Evolutionary conservation across 2,329 filamentous ascomycete species (phyloP).

Genomic region (Purpureocillium takamizusanense): DNA sequence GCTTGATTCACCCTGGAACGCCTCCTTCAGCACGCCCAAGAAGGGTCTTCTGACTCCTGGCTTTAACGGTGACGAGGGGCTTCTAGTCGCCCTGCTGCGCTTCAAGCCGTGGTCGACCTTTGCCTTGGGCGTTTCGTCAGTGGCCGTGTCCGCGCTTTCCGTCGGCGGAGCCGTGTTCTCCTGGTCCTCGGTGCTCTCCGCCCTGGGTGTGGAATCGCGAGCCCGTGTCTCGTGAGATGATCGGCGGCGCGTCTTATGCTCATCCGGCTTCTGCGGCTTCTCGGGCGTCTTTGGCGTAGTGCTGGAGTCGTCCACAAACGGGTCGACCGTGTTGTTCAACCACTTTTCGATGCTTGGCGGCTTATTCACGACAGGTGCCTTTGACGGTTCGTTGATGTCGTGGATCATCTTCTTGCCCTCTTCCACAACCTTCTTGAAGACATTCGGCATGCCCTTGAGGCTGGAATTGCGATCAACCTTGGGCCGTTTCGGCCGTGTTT

Average conservation of each 20-base stretch:
- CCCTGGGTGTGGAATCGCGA: slow-evolving; percentile 1
- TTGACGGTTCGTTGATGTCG: slow-evolving; percentile 48
- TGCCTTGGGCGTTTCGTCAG: slow-evolving; percentile 10
- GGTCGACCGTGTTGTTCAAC: slow-evolving; percentile 54
- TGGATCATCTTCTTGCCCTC: slow-evolving; percentile 58
- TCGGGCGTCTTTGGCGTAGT: slow-evolving; percentile 19
- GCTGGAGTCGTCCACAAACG: slow-evolving; percentile 32
- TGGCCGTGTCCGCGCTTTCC: slow-evolving; percentile 8
- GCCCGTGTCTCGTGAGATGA: slow-evolving; percentile 1
- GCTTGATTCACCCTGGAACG: slow-evolving; percentile 53
- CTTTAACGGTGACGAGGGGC: slow-evolving; percentile 38
- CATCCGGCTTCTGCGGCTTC: slow-evolving; percentile 1
- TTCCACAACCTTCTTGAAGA: slow-evolving; percentile 54
- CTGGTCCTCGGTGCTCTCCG: slow-evolving; percentile 5
- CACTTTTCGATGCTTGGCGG: slow-evolving; percentile 58
- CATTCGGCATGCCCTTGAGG: slow-evolving; percentile 52
- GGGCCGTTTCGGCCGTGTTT: slow-evolving; percentile 28
- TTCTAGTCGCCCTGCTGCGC: slow-evolving; percentile 47
- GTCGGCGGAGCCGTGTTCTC: neutral
- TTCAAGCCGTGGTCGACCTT: slow-evolving; percentile 28
- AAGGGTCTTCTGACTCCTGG: slow-evolving; percentile 38
- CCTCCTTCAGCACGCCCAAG: slow-evolving; percentile 50
- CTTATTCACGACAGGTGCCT: slow-evolving; percentile 39
- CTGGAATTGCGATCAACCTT: slow-evolving; percentile 46
- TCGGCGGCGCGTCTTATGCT: slow-evolving; percentile 1